A percentile compares a stretch with the other conserved stretches of the same genome.
Evolutionary conservation across 108 stramenopile species (phyloP).

Genomic region (Aureococcus anophagefferens): DNA sequence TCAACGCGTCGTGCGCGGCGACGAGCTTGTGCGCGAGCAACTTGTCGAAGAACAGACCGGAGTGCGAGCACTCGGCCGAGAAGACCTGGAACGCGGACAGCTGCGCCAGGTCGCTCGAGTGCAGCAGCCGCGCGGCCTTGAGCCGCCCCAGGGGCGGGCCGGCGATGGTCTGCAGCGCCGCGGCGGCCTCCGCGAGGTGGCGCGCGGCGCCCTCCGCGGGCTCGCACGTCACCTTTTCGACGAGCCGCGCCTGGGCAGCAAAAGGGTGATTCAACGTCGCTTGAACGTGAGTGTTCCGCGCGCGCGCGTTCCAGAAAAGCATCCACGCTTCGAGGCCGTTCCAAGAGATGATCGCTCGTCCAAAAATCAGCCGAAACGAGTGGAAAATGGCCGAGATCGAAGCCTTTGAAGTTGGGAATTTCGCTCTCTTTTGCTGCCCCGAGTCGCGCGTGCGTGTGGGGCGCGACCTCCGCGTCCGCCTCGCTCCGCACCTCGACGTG

Average conservation of each 20-base stretch:
- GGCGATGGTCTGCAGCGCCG: neutral
- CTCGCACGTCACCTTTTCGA: slow-evolving; percentile 45
- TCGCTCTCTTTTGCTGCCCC: no score
- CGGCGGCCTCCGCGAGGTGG: neutral
- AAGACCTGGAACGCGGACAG: neutral
- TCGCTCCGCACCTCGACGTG: slow-evolving; percentile 72
- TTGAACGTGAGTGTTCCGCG: no score
- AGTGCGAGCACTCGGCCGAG: neutral
- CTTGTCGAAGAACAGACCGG: neutral
- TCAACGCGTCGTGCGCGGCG: neutral
- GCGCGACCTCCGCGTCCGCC: slow-evolving; percentile 58
- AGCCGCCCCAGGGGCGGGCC: neutral
- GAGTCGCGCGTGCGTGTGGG: slow-evolving; percentile 69
- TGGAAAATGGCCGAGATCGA: no score
- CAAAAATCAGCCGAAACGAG: no score
- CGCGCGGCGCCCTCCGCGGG: neutral
- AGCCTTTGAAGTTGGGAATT: no score
- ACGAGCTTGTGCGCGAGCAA: neutral
- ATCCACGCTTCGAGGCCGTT: no score
- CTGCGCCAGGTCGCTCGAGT: neutral
- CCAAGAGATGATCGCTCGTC: no score
- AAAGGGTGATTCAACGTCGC: no score
- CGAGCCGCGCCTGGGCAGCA: no score
- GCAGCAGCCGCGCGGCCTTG: neutral
- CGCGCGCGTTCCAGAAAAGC: no score